Conservation (phyloP, 2,329 filamentous ascomycete genomes). For the Cylindrodendrum hubeiense region DNA sequence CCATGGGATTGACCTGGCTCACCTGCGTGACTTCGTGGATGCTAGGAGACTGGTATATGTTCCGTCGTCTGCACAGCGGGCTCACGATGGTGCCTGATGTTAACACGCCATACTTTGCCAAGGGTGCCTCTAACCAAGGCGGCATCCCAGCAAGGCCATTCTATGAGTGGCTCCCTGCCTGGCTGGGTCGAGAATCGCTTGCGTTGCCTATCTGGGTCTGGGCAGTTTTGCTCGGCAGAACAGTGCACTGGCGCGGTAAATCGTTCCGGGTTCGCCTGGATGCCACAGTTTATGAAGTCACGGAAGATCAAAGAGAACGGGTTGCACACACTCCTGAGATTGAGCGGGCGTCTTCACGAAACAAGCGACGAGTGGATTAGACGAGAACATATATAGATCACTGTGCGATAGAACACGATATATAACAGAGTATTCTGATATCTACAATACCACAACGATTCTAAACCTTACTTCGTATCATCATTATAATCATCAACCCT, state of each 20-base stretch:
- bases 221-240: constrained; percentile 90
- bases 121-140: constrained; percentile 52
- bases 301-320: constrained; percentile 27
- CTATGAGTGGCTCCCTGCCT: constrained; percentile 80
- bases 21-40: constrained; percentile 78
- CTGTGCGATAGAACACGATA: constrained; percentile 1
- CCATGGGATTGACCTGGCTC: constrained; percentile 76
- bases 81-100: constrained; percentile 77
- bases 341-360: constrained; percentile 39
- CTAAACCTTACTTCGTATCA: constrained; percentile 31
- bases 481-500: constrained; percentile 30
- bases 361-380: constrained; percentile 42
- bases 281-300: constrained; percentile 75
- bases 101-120: constrained; percentile 81
- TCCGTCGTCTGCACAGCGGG: constrained; percentile 79
- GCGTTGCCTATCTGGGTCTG: constrained; percentile 91
- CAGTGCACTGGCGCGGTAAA: constrained; percentile 88
- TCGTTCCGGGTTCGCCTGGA: constrained; percentile 86
- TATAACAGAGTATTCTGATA: constrained; percentile 13
- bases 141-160: constrained; percentile 68
- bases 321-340: constrained; percentile 38
- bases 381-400: constrained; percentile 12
- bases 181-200: constrained; percentile 85
- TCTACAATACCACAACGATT: constrained; percentile 9
- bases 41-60: constrained; percentile 79